phyloP scores from a whole-genome alignment of 2,329 filamentous ascomycete species.

The Juglanconis sp. region DNA sequence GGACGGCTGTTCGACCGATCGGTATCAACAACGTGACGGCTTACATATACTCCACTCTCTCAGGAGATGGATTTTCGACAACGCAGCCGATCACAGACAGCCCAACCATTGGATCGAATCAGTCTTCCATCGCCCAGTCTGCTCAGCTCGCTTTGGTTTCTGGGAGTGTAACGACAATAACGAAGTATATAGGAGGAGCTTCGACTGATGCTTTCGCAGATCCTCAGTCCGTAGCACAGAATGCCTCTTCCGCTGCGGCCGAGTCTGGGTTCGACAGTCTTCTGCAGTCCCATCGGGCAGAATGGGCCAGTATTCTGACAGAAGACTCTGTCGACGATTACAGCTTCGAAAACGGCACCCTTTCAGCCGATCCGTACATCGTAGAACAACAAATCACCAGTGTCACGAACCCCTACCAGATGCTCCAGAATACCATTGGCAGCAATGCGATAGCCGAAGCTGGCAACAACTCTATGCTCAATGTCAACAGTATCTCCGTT shows the following conservation, averaged over 20 bases:
- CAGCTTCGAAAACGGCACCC: slow-evolving; percentile 49
- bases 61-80: slow-evolving; percentile 38
- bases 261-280: slow-evolving; percentile 52
- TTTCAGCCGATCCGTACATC: slow-evolving; percentile 55
- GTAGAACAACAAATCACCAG: slow-evolving; percentile 51
- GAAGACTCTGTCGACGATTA: slow-evolving; percentile 62
- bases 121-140: slow-evolving; percentile 63
- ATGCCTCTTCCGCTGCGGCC: slow-evolving; percentile 47
- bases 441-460: slow-evolving; percentile 42
- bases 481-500: slow-evolving; percentile 27
- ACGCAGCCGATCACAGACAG: slow-evolving; percentile 41
- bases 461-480: slow-evolving; percentile 28
- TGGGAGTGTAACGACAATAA: slow-evolving; percentile 52
- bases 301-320: slow-evolving; percentile 62
- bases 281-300: slow-evolving; percentile 52
- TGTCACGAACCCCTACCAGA: slow-evolving; percentile 53
- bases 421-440: slow-evolving; percentile 49
- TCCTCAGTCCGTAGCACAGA: slow-evolving; percentile 51
- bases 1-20: slow-evolving; percentile 60
- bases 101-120: slow-evolving; percentile 51
- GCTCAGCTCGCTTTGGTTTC: slow-evolving; percentile 50
- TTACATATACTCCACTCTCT: slow-evolving; percentile 42
- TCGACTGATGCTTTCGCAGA: slow-evolving; percentile 65
- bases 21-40: slow-evolving; percentile 62
- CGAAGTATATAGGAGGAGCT: slow-evolving; percentile 67